Evolutionary conservation across 441 rosid genomes (phyloP).

Genomic region (Erysimum pusillum): DNA sequence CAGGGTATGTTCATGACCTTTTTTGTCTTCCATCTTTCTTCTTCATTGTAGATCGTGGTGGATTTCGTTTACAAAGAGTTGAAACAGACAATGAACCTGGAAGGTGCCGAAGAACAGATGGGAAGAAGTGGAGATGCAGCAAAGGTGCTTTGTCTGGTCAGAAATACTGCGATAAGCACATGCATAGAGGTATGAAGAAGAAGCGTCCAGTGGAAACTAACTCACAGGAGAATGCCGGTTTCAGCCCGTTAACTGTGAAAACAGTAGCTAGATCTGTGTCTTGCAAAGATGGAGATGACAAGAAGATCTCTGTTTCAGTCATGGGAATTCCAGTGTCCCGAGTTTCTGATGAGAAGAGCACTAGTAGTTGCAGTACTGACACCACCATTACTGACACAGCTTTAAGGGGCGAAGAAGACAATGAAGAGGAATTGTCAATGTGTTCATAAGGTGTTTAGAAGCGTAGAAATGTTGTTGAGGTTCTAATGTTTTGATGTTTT

Average conservation of each 20-base stretch:
- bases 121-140: slow-evolving; percentile 81
- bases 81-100: slow-evolving; percentile 56
- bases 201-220: slow-evolving; percentile 44
- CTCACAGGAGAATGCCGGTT: slow-evolving; percentile 30
- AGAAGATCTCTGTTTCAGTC: slow-evolving; percentile 51
- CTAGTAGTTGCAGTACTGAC: slow-evolving; percentile 60
- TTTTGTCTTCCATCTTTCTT: slow-evolving; percentile 27
- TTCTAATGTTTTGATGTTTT: slow-evolving; percentile 16
- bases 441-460: slow-evolving; percentile 41
- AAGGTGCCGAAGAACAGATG: slow-evolving; percentile 85
- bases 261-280: slow-evolving; percentile 24
- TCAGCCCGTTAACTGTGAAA: slow-evolving; percentile 3
- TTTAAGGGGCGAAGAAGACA: slow-evolving; percentile 43
- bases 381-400: slow-evolving; percentile 65
- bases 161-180: slow-evolving; percentile 70
- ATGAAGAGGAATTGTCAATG: slow-evolving; percentile 42
- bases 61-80: slow-evolving; percentile 38
- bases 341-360: slow-evolving; percentile 45
- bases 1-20: background rate
- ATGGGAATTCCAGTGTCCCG: slow-evolving; percentile 44
- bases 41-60: slow-evolving; percentile 48
- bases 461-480: slow-evolving; percentile 30
- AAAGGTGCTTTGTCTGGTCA: slow-evolving; percentile 58
- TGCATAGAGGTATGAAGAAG: slow-evolving; percentile 81
- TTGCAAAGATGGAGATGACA: slow-evolving; percentile 36